Evolutionary conservation across 371 early-diverging fungal species (phyloP), one percentile per base, ranked within the genome.

Genomic region (Mucor racemosus): DNA sequence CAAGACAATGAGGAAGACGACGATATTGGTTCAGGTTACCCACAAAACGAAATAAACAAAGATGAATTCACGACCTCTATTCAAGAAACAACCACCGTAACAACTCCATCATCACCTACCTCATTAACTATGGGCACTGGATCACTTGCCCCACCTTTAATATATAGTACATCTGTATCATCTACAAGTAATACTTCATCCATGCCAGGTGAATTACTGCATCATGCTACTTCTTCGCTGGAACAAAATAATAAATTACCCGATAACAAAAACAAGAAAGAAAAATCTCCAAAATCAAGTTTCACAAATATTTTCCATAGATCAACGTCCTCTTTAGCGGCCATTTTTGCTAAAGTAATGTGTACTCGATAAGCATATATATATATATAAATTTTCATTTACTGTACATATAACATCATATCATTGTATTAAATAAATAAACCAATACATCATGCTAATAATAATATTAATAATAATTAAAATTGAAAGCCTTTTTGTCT

Each of bases 291-390:
- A 34, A 61, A 61, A 33, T 36, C 46, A 10, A 61, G 46, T 38
- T 38, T 61, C 14, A 36, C 61, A 11, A 36, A 48, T 61, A 36
- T 46, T 17, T 55, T 67, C 11, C 61, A 67, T 39, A 62, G 57
- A 67, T 67, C 67, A 21, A 61, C 67, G 7, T 42, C 36, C 5
- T 62, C 67, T 46, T 58, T 67, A 34, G 62, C 62, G 1, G 62
- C 67, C 17, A 33, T 67, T 11, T 62, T 67, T 62, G 57, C 67
- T 57, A 67, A 62, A 48, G 39, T 67, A 4, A 46, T 67, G 57
- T 67, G 67, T 21, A 67, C 67, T 26, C 62, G 56, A 10, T 67
- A 62, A 57, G 11, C 31, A 9, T 38, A 6, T 38, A 6, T 26
- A 34, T 33, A 7, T 42, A 42, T 42, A 42, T 42, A 42, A 17